Evolutionary conservation across 2,329 filamentous ascomycete species (phyloP), one percentile per base, ranked within the genome.

Genomic region (Beauveria asiatica): DNA sequence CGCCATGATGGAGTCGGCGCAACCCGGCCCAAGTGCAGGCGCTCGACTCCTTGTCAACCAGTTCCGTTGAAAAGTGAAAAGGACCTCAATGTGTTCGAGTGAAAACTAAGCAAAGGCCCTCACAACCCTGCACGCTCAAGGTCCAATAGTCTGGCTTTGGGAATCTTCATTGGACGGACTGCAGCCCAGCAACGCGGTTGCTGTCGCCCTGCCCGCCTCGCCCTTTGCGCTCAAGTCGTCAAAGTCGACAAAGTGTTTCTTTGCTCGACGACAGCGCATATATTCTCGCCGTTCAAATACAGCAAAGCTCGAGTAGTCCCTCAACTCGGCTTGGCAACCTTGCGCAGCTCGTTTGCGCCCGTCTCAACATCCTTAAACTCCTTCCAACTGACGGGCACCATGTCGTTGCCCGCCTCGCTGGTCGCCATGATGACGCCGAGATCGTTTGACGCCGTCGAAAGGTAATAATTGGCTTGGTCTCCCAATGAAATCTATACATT

Each of bases 331-430:
- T 95, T 94, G 21, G 94, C 94, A 62, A 97, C 94, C 79, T 99
- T 99, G 72, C 94, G 86, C 65, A 77, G 76, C 80, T 97, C 94
- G 65, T 80, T 85, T 50, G 79, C 70, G 3, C 91, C 92, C 7
- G 88, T 95, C 69, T 88, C 84, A 0, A 86, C 85, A 77, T 97
- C 93, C 69, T 84, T 83, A 76, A 95, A 96, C 75, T 97, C 93
- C 77, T 88, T 95, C 94, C 94, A 99, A 74, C 87, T 95, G 59
- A 96, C 83, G 2, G 94, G 93, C 68, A 89, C 88, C 92, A 97
- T 96, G 67, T 89, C 83, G 74, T 95, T 93, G 1, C 92, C 92
- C 2, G 83, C 83, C 71, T 96, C 91, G 70, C 91, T 95, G 66
- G 84, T 87, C 10, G 93, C 94, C 85, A 97, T 90, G 44, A 99